Conservation (phyloP, 805 yeast genomes). For the Yamadazyma philogaea region DNA sequence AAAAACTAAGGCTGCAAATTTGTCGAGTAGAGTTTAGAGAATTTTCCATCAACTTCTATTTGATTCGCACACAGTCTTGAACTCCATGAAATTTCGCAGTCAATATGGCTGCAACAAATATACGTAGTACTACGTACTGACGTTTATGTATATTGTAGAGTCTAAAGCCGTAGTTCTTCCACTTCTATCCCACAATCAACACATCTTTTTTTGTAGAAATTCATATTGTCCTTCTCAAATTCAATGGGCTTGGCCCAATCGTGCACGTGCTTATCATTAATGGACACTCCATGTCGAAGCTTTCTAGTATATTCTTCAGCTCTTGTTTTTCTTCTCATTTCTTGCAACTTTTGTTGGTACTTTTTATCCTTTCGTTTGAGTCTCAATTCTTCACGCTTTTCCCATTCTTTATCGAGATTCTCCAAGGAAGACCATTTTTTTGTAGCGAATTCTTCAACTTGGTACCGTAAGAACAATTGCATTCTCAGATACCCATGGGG, state of each 20-base stretch:
- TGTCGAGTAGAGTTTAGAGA: constrained; percentile 13
- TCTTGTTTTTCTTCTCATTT: constrained; percentile 87
- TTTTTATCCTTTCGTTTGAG: constrained; percentile 72
- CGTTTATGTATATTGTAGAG: not conserved
- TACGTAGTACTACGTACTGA: no score
- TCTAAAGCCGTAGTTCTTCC: constrained; percentile 60
- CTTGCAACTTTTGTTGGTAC: constrained; percentile 72
- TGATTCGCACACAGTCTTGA: constrained; percentile 8
- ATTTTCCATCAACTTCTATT: constrained; percentile 17
- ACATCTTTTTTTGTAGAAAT: constrained; percentile 57
- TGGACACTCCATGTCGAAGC: constrained; percentile 52
- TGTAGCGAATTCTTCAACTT: constrained; percentile 90
- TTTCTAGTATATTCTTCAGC: constrained; percentile 85
- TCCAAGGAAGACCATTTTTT: constrained; percentile 94
- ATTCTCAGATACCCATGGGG: constrained; percentile 92
- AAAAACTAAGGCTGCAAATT: constrained; percentile 10
- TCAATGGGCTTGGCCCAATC: constrained; percentile 55
- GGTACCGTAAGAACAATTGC: constrained; percentile 88
- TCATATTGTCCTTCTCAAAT: constrained; percentile 21
- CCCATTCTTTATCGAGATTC: constrained; percentile 89
- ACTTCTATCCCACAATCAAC: constrained; percentile 78
- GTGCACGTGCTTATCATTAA: constrained; percentile 66
- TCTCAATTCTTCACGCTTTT: constrained; percentile 70
- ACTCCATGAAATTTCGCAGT: not conserved
- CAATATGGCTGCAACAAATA: constrained; percentile 3